Conservation (phyloP, 1,284 basidiomycete species). For the Exobasidium rhododendri region DNA sequence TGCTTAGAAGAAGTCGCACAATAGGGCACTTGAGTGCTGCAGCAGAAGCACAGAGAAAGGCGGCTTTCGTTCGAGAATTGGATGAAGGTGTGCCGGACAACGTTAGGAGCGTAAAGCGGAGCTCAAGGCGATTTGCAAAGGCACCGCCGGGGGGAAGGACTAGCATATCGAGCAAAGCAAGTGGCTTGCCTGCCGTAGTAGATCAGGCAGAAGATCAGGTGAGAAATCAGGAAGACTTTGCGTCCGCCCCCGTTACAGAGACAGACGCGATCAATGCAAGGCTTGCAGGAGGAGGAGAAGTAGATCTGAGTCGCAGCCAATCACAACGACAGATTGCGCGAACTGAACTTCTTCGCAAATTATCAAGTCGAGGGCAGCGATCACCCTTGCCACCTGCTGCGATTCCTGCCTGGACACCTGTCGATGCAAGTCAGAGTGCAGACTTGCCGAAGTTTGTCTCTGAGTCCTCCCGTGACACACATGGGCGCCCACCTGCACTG, state of each 20-base stretch:
- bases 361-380: slow-evolving; percentile 27
- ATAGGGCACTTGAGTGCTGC: slow-evolving; percentile 42
- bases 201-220: too few relatives aligned
- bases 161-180: neutral
- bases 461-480: neutral
- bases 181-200: neutral
- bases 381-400: neutral
- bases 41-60: slow-evolving; percentile 38
- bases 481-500: too few relatives aligned
- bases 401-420: neutral
- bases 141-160: slow-evolving; percentile 5
- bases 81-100: slow-evolving; percentile 3
- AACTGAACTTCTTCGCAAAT: slow-evolving; percentile 42
- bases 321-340: slow-evolving; percentile 39
- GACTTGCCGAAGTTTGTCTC: neutral
- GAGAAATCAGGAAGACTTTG: neutral
- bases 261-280: neutral
- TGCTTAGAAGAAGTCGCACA: slow-evolving; percentile 30
- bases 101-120: neutral
- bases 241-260: neutral
- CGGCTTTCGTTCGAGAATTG: slow-evolving; percentile 33
- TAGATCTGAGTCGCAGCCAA: slow-evolving; percentile 15
- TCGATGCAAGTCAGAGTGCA: neutral
- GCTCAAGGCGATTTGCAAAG: slow-evolving; percentile 13
- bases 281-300: neutral